These are phyloP conservation scores for Ambrosia trifida DNA, from an alignment of 129 eudicot species.

Conservation along the genomic window DNA sequence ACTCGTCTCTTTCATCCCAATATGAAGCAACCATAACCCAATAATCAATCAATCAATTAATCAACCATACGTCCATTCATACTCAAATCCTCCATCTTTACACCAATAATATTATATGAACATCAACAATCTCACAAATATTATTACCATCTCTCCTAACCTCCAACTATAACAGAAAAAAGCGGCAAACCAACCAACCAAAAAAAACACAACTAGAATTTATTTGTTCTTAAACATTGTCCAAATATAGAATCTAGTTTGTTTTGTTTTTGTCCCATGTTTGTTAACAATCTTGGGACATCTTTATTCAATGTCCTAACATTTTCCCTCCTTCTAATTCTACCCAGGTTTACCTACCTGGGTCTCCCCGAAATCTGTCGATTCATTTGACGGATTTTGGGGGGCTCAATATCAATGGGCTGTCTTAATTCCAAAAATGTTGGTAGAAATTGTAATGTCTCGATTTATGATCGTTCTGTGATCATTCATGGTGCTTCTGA, in stretches of 20 bases:
- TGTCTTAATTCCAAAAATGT: slow-evolving; percentile 61
- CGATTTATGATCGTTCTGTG: slow-evolving; percentile 7
- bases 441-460: neutral
- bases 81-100: neutral
- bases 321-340: slow-evolving; percentile 22
- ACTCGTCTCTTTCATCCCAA: slow-evolving; percentile 14
- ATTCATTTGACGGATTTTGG: slow-evolving; percentile 47
- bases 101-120: too few relatives aligned
- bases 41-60: neutral
- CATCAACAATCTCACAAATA: neutral
- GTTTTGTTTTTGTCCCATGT: too few relatives aligned
- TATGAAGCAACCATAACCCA: slow-evolving; percentile 1
- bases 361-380: slow-evolving; percentile 39
- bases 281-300: neutral
- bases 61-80: slow-evolving; percentile 2
- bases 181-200: slow-evolving; percentile 14
- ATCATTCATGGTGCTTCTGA: neutral
- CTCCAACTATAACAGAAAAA: slow-evolving; percentile 3
- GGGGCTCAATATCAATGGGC: slow-evolving; percentile 56
- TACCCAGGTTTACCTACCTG: neutral
- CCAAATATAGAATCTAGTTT: slow-evolving; percentile 11
- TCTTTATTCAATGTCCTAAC: slow-evolving; percentile 12
- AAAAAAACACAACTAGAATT: neutral
- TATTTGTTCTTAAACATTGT: neutral
- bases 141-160: too few relatives aligned